Percentiles rank a stretch among this genome's conserved stretches.
Evolutionary conservation across 257 asterid genomes (phyloP).

Genomic region (Leonotis leonurus): DNA sequence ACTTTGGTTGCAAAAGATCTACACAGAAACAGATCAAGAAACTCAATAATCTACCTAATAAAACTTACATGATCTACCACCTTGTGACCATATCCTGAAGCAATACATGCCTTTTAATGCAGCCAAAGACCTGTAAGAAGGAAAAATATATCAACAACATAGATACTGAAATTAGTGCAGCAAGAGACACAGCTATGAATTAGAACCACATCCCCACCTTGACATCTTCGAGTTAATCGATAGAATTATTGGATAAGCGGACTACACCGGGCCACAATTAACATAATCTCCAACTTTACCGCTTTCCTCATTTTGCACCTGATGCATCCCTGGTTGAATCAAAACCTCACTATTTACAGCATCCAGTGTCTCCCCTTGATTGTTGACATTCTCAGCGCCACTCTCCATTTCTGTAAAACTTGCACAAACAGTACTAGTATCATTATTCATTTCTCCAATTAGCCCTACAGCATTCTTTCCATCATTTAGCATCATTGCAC

Average conservation of each 20-base stretch:
- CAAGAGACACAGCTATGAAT: background rate
- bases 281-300: slow-evolving; percentile 14
- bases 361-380: slow-evolving; percentile 17
- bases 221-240: background rate
- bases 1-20: background rate
- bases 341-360: slow-evolving; percentile 19
- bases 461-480: slow-evolving; percentile 4
- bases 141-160: background rate
- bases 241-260: background rate
- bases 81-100: background rate
- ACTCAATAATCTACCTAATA: background rate
- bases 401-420: background rate
- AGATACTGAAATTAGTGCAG: background rate
- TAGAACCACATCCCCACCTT: slow-evolving; percentile 2
- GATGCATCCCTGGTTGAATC: slow-evolving; percentile 18
- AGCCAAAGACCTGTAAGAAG: slow-evolving; percentile 14
- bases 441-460: slow-evolving; percentile 13
- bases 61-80: slow-evolving; percentile 16
- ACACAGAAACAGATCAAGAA: slow-evolving; percentile 14
- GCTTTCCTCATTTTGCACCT: slow-evolving; percentile 18
- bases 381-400: slow-evolving; percentile 12
- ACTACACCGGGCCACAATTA: slow-evolving; percentile 13
- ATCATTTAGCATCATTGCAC: background rate
- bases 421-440: slow-evolving; percentile 11
- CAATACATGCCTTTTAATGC: background rate